Conservation (phyloP, 441 rosid species). For the Erodium trifolium region DNA sequence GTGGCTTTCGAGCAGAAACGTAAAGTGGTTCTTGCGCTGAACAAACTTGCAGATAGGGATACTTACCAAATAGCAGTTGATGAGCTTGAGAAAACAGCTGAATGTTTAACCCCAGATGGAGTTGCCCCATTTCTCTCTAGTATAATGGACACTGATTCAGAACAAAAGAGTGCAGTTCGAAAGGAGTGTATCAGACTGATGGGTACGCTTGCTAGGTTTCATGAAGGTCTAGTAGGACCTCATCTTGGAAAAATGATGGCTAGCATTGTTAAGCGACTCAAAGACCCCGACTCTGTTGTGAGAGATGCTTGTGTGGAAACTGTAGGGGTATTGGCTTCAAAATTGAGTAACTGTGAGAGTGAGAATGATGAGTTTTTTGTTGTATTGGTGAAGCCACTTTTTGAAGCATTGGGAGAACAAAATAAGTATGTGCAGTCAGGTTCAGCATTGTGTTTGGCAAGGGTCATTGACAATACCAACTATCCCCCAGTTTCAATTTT, state of each 20-base stretch:
- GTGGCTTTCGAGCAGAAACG: conserved; percentile 57
- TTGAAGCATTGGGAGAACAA: conserved; percentile 90
- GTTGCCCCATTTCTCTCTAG: conserved; percentile 64
- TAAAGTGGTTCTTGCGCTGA: conserved; percentile 59
- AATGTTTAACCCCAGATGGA: conserved; percentile 45
- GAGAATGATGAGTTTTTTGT: conserved; percentile 44
- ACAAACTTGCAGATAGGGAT: conserved; percentile 85
- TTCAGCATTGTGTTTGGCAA: conserved; percentile 78
- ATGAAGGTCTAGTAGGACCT: conserved; percentile 39
- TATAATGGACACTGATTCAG: conserved; percentile 63
- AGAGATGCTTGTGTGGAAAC: conserved; percentile 85
- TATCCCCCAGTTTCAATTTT: conserved; percentile 60
- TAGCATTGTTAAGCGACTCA: conserved; percentile 70
- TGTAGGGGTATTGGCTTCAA: conserved; percentile 58
- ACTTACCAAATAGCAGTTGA: conserved; percentile 70
- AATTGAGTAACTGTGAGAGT: conserved; percentile 33
- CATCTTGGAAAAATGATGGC: conserved; percentile 63
- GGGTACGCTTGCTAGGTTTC: conserved; percentile 52
- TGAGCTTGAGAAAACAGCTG: conserved; percentile 69
- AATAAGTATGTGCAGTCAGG: conserved; percentile 78
- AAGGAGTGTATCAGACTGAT: conserved; percentile 69
- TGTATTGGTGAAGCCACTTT: conserved; percentile 61
- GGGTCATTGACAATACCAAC: conserved; percentile 48
- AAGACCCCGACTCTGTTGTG: conserved; percentile 76
- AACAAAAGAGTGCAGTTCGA: conserved; percentile 59